Conservation (phyloP, 257 asterid species). For the Penstemon davidsonii region DNA sequence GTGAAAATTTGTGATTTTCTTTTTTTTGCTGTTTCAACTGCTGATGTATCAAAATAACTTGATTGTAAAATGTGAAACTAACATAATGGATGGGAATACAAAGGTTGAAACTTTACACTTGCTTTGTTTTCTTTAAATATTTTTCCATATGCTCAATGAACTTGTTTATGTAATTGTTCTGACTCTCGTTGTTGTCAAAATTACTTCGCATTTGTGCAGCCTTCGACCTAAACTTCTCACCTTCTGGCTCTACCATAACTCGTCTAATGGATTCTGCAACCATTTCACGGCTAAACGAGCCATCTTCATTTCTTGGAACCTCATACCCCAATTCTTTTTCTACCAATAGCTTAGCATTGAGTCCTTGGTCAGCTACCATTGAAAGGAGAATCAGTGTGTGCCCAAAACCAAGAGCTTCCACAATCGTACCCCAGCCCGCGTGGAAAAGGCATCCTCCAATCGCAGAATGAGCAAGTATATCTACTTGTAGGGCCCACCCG, state of each 20-base stretch:
- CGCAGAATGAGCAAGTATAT: constrained; percentile 48
- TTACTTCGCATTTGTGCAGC: constrained; percentile 35
- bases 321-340: constrained; percentile 46
- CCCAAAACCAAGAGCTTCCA: constrained; percentile 46
- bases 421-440: constrained; percentile 52
- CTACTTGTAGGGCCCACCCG: constrained; percentile 49
- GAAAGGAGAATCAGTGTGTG: constrained; percentile 47
- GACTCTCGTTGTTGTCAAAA: constrained; percentile 33
- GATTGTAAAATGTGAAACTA: too few relatives aligned
- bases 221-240: constrained; percentile 29
- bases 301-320: constrained; percentile 45
- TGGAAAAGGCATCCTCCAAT: constrained; percentile 51
- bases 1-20: background rate
- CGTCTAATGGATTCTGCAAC: constrained; percentile 42
- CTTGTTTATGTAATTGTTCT: constrained; percentile 39
- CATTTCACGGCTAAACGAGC: constrained; percentile 37
- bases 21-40: background rate
- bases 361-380: constrained; percentile 46
- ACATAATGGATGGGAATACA: too few relatives aligned
- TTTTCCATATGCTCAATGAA: constrained; percentile 37
- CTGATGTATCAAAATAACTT: background rate
- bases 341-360: constrained; percentile 44
- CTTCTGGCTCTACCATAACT: constrained; percentile 38
- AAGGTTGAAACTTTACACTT: too few relatives aligned
- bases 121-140: too few relatives aligned